Percentiles rank a stretch among this genome's conserved stretches.
These are phyloP conservation scores for Leishmania lainsoni DNA, from an alignment of 208 protist species.

Conservation along the genomic window DNA sequence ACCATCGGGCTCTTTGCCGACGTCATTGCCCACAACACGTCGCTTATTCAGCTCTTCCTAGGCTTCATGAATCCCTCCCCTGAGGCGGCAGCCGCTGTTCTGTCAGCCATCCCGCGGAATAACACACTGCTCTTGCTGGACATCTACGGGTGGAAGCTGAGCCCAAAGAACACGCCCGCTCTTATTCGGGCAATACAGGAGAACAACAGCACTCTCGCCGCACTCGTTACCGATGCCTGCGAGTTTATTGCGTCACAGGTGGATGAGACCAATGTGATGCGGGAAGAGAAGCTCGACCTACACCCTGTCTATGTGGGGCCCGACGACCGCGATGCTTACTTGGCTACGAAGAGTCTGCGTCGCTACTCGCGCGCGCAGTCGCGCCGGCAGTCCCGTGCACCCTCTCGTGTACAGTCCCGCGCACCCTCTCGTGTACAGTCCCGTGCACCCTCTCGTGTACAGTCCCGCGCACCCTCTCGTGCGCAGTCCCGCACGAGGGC, in stretches of 20 bases:
- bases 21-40: constrained; percentile 72
- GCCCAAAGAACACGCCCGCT: constrained; percentile 31
- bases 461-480: constrained; percentile 40
- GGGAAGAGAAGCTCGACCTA: constrained; percentile 53
- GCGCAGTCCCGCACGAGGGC: constrained; percentile 2
- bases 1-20: constrained; percentile 66
- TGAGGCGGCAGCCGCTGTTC: constrained; percentile 55
- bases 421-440: constrained; percentile 1
- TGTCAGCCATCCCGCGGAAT: constrained; percentile 62
- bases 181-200: constrained; percentile 56
- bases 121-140: constrained; percentile 77
- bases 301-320: constrained; percentile 84
- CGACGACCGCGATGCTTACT: constrained; percentile 85
- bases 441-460: constrained; percentile 4
- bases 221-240: constrained; percentile 83
- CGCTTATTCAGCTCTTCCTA: constrained; percentile 91
- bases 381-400: constrained; percentile 58
- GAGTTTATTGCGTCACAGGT: constrained; percentile 56
- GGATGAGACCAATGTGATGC: constrained; percentile 62
- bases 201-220: constrained; percentile 54
- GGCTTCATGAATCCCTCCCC: constrained; percentile 87
- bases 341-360: constrained; percentile 79
- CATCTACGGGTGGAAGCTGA: constrained; percentile 86
- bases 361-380: constrained; percentile 81
- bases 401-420: constrained; percentile 16